A percentile compares a stretch with the other conserved stretches of the same genome.
These are phyloP conservation scores for Epichloe aotearoae DNA, from an alignment of 2,329 filamentous ascomycete species.

Conservation along the genomic window DNA sequence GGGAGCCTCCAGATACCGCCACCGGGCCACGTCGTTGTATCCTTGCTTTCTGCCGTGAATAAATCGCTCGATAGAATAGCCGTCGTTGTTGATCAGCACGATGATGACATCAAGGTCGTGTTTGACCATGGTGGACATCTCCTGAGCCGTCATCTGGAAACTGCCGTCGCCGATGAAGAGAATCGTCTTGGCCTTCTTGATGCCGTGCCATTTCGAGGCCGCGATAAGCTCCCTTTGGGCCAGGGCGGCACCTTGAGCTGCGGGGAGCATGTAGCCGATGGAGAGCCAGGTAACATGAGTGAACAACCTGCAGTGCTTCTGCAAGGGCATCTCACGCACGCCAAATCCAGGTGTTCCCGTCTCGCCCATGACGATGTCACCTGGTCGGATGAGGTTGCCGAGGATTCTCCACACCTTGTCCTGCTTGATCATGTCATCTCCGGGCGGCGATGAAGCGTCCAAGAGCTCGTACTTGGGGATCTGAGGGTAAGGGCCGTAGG, in stretches of 20 bases:
- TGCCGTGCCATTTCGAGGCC: slow-evolving; percentile 8
- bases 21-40: slow-evolving; percentile 43
- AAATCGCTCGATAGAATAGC: slow-evolving; percentile 44
- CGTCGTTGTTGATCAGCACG: slow-evolving; percentile 45
- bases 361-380: slow-evolving; percentile 44
- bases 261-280: slow-evolving; percentile 48
- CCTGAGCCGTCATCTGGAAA: slow-evolving; percentile 53
- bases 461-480: slow-evolving; percentile 14
- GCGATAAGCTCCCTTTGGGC: slow-evolving; percentile 34
- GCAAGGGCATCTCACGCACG: slow-evolving; percentile 35
- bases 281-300: slow-evolving; percentile 43
- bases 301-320: slow-evolving; percentile 32
- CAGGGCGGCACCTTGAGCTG: slow-evolving; percentile 39
- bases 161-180: slow-evolving; percentile 51
- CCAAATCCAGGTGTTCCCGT: slow-evolving; percentile 46
- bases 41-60: slow-evolving; percentile 39
- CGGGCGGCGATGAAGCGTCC: slow-evolving; percentile 1
- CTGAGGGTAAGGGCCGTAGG: slow-evolving; percentile 14
- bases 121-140: slow-evolving; percentile 49
- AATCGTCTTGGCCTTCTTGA: slow-evolving; percentile 26
- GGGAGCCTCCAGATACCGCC: slow-evolving; percentile 36
- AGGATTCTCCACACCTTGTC: slow-evolving; percentile 34
- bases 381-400: slow-evolving; percentile 31
- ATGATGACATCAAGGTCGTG: slow-evolving; percentile 34
- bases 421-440: slow-evolving; percentile 15